These are phyloP conservation scores for Aspergillus panamensis DNA, from an alignment of 495 filamentous ascomycete species.

Conservation along the genomic window DNA sequence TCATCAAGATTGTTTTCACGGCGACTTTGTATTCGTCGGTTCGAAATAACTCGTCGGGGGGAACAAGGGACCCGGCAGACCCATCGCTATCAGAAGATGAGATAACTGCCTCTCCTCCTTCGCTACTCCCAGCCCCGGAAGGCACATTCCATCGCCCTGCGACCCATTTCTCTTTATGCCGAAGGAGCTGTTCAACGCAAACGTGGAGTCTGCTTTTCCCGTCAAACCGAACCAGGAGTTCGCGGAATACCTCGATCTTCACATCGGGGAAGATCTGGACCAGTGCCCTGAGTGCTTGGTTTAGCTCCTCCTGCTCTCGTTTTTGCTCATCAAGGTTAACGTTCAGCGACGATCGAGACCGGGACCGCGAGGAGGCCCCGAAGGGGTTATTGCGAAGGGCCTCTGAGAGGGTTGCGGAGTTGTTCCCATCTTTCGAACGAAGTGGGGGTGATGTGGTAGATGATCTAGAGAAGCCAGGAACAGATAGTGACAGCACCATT, in stretches of 20 bases:
- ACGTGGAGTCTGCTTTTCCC: constrained; percentile 80
- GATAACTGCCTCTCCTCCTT: constrained; percentile 20
- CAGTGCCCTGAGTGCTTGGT: constrained; percentile 66
- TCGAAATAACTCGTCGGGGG: constrained; percentile 70
- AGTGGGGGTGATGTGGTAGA: constrained; percentile 32
- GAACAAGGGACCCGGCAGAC: constrained; percentile 40
- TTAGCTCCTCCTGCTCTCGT: constrained; percentile 62
- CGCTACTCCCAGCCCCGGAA: constrained; percentile 22
- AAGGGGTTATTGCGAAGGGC: constrained; percentile 47
- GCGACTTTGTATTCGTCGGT: constrained; percentile 67
- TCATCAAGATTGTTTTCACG: constrained; percentile 56
- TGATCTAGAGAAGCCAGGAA: constrained; percentile 40
- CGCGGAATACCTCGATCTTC: constrained; percentile 86
- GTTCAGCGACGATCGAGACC: constrained; percentile 18
- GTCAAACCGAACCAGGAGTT: constrained; percentile 77
- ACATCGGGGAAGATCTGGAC: constrained; percentile 81
- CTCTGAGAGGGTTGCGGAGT: constrained; percentile 39
- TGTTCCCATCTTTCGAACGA: constrained; percentile 19
- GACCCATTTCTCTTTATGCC: constrained; percentile 70
- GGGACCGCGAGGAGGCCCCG: constrained; percentile 35
- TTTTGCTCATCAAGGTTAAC: constrained; percentile 29
- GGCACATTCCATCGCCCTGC: constrained; percentile 66
- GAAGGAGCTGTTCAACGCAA: constrained; percentile 78
- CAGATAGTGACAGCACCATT: constrained; percentile 45
- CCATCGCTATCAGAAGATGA: constrained; percentile 16